Base-by-base conservation (phyloP, 2,329 filamentous ascomycete genomes). In the Dichotomopilus funicola region DNA sequence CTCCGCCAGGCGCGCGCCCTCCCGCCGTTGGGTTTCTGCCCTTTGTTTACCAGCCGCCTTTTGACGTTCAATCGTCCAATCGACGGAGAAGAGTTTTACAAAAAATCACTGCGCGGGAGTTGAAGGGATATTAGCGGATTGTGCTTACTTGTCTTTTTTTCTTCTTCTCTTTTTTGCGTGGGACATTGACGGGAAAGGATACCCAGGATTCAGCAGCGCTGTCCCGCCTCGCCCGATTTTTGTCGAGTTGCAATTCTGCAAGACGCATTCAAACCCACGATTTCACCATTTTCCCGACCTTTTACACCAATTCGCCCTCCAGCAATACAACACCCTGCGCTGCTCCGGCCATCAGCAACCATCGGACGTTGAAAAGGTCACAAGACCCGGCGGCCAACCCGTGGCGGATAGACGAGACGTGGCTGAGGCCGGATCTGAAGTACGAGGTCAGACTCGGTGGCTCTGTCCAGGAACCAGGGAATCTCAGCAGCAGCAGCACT, bases 191-290 rank as follows among this genome's bases (percentile, higher is more conserved):
- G 62, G 55, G 56, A 27, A 27, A 27, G 57, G 47, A 31, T 44
- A 53, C 46, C 53, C 47, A 56, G 76, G 75, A 78, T 78, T 72
- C 76, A 78, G 76, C 76, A 76, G 76, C 64, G 75, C 76, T 78
- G 76, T 78, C 75, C 75, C 63, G 59, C 62, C 54, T 66, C 62
- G 60, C 59, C 65, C 59, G 47, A 55, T 41, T 46, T 52, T 41
- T 27, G 35, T 43, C 19, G 19, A 27, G 19, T 27, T 27, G 19
- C 19, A 27, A 27, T 2, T 27, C 19, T 27, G 19, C 19, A 27
- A 27, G 19, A 27, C 19, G 19, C 19, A 27, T 27, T 27, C 19
- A 27, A 27, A 3, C 19, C 19, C 19, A 27, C 19, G 19, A 27
- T 27, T 27, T 27, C 19, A 27, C 19, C 19, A 27, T 27, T 27